Conservation (phyloP, 1,284 basidiomycete genomes). For the Retiboletus fuscus region DNA sequence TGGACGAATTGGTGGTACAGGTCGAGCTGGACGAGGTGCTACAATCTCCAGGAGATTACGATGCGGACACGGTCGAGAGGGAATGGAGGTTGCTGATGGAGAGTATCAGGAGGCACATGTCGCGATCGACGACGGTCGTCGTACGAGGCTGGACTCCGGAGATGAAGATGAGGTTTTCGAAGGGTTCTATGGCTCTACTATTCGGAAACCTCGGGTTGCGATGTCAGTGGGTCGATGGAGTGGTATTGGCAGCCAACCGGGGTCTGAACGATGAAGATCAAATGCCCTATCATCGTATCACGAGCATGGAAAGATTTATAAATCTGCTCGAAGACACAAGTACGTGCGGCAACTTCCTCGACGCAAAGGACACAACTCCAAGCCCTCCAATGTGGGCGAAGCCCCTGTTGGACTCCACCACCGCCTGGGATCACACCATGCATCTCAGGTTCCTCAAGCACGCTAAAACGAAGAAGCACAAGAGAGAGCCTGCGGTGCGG, state of each 20-base stretch:
- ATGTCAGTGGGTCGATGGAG: conserved; percentile 8
- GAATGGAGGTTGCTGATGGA: not conserved
- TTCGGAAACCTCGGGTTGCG: not conserved
- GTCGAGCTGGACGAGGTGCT: not conserved
- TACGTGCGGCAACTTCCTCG: conserved; percentile 17
- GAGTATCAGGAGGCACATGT: not conserved
- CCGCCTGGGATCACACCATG: conserved; percentile 8
- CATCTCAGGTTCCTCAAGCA: not conserved
- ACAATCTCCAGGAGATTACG: not conserved
- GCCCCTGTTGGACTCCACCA: conserved; percentile 12
- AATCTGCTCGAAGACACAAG: not conserved
- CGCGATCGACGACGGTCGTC: conserved; percentile 11
- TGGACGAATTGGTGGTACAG: conserved; percentile 13
- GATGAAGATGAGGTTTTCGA: not conserved
- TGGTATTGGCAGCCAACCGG: not conserved
- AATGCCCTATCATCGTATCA: not conserved
- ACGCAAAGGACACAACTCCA: conserved; percentile 12
- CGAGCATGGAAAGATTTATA: conserved; percentile 6
- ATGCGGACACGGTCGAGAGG: not conserved
- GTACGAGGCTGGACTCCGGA: conserved; percentile 18
- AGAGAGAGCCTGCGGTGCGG: not conserved
- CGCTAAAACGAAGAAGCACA: not conserved
- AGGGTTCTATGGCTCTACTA: not conserved
- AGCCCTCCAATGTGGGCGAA: not conserved
- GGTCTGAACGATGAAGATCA: not conserved